Conservation (phyloP, 306 rosid species). For the Rubus parviflorus region DNA sequence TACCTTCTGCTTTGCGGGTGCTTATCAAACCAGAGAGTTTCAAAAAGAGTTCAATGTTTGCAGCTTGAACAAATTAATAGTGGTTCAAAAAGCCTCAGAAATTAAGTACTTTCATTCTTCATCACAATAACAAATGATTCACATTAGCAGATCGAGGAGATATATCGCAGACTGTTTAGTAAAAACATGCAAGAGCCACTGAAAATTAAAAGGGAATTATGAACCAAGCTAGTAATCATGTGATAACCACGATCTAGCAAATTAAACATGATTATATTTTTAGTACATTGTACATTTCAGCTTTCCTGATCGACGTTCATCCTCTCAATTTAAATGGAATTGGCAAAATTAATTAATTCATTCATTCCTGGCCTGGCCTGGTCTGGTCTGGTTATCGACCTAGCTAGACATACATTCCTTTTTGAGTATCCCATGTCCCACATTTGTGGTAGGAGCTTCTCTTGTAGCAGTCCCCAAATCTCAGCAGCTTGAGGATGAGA, state of each 20-base stretch:
- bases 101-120: neutral
- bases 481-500: constrained; percentile 45
- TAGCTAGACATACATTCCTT: too few relatives aligned
- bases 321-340: neutral
- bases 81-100: neutral
- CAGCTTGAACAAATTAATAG: neutral
- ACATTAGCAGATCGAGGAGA: neutral
- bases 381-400: neutral
- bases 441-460: constrained; percentile 46
- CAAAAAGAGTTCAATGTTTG: neutral
- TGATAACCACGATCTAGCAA: neutral
- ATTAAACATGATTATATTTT: neutral
- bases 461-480: constrained; percentile 35
- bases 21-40: neutral
- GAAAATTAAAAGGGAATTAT: neutral
- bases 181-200: neutral
- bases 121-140: neutral
- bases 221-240: neutral
- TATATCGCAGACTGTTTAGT: neutral
- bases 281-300: neutral
- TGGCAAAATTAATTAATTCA: neutral
- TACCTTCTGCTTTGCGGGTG: neutral
- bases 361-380: neutral
- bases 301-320: neutral
- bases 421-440: constrained; percentile 32